phyloP scores from a whole-genome alignment of 257 asterid genomes.

The Coffea canephora region DNA sequence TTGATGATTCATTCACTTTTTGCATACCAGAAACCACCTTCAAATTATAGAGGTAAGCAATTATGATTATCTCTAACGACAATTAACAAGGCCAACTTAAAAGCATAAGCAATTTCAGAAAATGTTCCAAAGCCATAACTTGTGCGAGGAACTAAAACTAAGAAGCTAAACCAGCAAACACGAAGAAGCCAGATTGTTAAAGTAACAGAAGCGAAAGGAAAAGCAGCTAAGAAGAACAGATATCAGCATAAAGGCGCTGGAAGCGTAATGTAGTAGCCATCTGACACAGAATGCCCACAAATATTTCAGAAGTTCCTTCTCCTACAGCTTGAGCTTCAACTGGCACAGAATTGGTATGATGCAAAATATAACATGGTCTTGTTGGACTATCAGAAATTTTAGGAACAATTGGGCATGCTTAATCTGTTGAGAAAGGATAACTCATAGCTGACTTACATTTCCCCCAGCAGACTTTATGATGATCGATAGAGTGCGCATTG shows the following conservation, averaged over 20 bases:
- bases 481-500: conserved; percentile 51
- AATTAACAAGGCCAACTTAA: background rate
- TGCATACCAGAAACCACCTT: conserved; percentile 49
- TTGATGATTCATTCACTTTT: conserved; percentile 44
- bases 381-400: background rate
- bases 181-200: background rate
- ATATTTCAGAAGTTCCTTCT: background rate
- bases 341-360: background rate
- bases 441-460: conserved; percentile 36
- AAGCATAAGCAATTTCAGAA: background rate
- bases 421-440: background rate
- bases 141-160: background rate
- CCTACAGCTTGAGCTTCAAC: background rate
- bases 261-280: background rate
- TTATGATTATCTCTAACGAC: background rate
- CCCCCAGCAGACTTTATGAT: conserved; percentile 78
- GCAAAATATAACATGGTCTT: background rate
- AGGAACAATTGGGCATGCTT: background rate
- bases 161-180: background rate
- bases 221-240: background rate
- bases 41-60: conserved; percentile 2
- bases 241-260: background rate
- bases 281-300: background rate
- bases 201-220: background rate
- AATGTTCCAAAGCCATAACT: no score